Percentiles rank a stretch among this genome's conserved stretches.
Conservation (phyloP, 225 moss, liverwort and hornwort genomes). For the Sphagnum contortum region DNA sequence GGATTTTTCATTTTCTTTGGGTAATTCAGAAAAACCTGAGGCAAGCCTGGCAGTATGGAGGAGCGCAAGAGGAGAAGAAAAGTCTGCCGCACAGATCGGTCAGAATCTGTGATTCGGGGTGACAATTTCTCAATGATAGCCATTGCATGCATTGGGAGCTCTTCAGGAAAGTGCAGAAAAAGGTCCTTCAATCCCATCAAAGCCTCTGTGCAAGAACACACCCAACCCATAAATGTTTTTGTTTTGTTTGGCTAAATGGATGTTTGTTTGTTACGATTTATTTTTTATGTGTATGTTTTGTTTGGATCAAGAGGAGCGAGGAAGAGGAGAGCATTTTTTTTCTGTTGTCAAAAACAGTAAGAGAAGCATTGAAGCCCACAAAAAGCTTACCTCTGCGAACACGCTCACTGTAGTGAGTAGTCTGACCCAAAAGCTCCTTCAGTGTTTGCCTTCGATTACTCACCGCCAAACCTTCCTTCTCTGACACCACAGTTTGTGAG, state of each 20-base stretch:
- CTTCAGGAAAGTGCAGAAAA: conserved; percentile 60
- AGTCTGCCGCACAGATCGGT: conserved; percentile 74
- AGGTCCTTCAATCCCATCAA: conserved; percentile 80
- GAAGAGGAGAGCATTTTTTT: too few species aligned
- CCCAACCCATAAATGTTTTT: not conserved
- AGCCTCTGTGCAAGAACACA: conserved; percentile 44
- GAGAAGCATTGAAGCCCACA: too few species aligned
- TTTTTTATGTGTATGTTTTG: too few species aligned
- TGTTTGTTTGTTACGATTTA: too few species aligned
- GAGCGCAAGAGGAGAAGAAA: conserved; percentile 65
- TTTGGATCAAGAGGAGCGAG: too few species aligned
- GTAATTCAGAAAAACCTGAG: conserved; percentile 38
- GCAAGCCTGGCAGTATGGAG: conserved; percentile 71
- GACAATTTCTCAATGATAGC: conserved; percentile 74
- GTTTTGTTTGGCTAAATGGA: not conserved
- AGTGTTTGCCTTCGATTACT: conserved; percentile 81
- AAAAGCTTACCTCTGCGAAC: conserved; percentile 67
- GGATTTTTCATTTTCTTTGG: not conserved
- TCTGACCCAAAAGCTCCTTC: conserved; percentile 87
- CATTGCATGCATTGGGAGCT: conserved; percentile 76
- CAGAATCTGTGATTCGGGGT: conserved; percentile 77
- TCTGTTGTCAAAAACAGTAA: too few species aligned
- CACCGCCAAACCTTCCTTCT: conserved; percentile 81
- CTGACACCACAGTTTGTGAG: conserved; percentile 71
- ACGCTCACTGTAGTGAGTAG: conserved; percentile 84